Evolutionary conservation across 768 basidiomycete genomes (phyloP).

Genomic region (Kwoniella shandongensis): DNA sequence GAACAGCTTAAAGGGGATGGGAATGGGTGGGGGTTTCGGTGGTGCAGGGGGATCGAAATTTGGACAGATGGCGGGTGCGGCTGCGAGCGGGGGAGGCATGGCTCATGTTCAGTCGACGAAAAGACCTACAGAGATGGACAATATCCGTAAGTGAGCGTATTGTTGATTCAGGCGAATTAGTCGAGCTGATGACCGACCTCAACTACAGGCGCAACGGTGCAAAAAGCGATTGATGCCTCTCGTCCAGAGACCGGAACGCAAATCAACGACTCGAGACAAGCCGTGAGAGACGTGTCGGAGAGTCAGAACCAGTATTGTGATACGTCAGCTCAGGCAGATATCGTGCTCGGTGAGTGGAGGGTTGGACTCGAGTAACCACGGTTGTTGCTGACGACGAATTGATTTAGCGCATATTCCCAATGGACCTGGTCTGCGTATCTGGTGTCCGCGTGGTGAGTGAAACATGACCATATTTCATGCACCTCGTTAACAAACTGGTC

Average conservation of each 20-base stretch:
- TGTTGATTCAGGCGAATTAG: background rate
- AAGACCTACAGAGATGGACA: conserved; percentile 34
- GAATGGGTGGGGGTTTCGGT: background rate
- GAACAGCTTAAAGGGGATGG: conserved; percentile 17
- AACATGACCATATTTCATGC: too few species aligned
- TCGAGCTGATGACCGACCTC: background rate
- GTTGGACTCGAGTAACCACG: too few species aligned
- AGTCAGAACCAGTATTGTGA: conserved; percentile 52
- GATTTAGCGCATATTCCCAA: background rate
- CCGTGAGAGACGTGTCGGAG: conserved; percentile 53
- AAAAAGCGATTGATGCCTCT: conserved; percentile 48
- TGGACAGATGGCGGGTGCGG: background rate
- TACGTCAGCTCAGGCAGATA: conserved; percentile 43
- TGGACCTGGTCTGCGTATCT: conserved; percentile 16
- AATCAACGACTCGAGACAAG: conserved; percentile 49
- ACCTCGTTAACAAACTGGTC: background rate
- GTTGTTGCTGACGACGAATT: too few species aligned
- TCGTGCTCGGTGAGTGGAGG: conserved; percentile 28
- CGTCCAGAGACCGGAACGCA: conserved; percentile 51
- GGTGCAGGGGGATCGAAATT: background rate
- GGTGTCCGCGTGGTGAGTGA: conserved; percentile 20
- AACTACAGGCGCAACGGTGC: conserved; percentile 40
- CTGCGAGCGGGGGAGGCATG: background rate
- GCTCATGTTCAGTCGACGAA: conserved; percentile 10
- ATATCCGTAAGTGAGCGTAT: conserved; percentile 35